Percentiles rank a stretch among this genome's conserved stretches.
These are phyloP conservation scores for Diutina pseudorugosa DNA, from an alignment of 1,139 yeast species.

Conservation along the genomic window DNA sequence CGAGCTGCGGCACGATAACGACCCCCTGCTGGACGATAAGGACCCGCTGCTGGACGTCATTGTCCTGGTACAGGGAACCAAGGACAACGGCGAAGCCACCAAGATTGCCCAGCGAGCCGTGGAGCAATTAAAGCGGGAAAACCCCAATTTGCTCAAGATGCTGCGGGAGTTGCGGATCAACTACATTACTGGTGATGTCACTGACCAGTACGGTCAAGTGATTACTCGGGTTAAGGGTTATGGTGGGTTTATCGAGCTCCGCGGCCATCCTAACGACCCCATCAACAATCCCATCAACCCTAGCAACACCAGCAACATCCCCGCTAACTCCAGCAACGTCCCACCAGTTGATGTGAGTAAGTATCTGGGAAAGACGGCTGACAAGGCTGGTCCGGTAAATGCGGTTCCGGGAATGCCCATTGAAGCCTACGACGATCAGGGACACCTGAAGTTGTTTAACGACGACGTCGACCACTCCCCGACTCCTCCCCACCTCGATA, in stretches of 20 bases:
- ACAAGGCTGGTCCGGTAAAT: background rate
- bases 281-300: no score
- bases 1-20: background rate
- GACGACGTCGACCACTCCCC: background rate
- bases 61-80: background rate
- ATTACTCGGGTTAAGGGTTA: background rate
- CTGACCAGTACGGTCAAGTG: background rate
- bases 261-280: no score
- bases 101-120: constrained; percentile 1
- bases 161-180: background rate
- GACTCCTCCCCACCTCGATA: background rate
- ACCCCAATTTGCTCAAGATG: background rate
- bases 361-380: background rate
- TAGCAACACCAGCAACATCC: no score
- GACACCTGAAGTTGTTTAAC: background rate
- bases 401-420: background rate
- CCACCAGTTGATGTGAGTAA: background rate
- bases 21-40: background rate
- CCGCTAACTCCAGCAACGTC: background rate
- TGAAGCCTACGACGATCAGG: background rate
- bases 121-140: background rate
- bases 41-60: constrained; percentile 1
- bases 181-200: background rate
- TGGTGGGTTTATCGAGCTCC: background rate
- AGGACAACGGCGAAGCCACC: background rate